A percentile compares a stretch with the other conserved stretches of the same genome.
Conservation (phyloP, 768 basidiomycete genomes). For the Chiua virens region DNA sequence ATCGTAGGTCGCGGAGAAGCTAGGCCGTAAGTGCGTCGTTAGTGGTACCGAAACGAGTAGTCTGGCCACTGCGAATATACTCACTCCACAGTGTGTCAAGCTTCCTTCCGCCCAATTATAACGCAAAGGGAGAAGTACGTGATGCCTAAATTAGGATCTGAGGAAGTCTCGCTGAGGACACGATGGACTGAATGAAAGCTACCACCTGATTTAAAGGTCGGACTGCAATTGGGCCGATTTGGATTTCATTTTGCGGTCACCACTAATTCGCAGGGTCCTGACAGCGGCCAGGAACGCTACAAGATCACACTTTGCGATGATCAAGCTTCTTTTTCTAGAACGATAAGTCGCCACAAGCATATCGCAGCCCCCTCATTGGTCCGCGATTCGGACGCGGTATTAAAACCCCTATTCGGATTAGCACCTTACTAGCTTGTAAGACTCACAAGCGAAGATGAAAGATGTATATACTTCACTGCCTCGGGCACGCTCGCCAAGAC, state of each 20-base stretch:
- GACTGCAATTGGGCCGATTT: background rate
- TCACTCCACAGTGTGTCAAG: conserved; percentile 14
- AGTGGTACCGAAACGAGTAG: background rate
- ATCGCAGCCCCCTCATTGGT: conserved; percentile 21
- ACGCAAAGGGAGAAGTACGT: background rate
- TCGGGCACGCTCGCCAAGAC: conserved; percentile 1
- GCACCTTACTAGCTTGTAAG: background rate
- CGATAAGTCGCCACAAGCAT: conserved; percentile 2
- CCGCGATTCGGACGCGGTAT: conserved; percentile 12
- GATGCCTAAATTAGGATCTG: background rate
- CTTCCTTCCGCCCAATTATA: background rate
- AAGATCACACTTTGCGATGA: conserved; percentile 4
- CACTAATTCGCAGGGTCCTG: conserved; percentile 13
- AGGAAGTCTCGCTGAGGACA: background rate
- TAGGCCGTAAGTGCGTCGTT: background rate
- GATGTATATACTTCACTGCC: background rate
- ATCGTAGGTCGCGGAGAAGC: conserved; percentile 10
- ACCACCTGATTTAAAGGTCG: conserved; percentile 7
- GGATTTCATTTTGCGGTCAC: conserved; percentile 3
- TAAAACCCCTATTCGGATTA: background rate
- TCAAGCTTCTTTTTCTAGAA: conserved; percentile 13
- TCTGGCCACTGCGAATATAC: conserved; percentile 8
- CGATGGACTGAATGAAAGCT: background rate
- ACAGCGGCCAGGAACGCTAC: conserved; percentile 12
- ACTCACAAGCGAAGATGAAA: conserved; percentile 1